Evolutionary conservation across 805 yeast species (phyloP), one percentile per base, ranked within the genome.

Genomic region (Nakazawaea siamensis): DNA sequence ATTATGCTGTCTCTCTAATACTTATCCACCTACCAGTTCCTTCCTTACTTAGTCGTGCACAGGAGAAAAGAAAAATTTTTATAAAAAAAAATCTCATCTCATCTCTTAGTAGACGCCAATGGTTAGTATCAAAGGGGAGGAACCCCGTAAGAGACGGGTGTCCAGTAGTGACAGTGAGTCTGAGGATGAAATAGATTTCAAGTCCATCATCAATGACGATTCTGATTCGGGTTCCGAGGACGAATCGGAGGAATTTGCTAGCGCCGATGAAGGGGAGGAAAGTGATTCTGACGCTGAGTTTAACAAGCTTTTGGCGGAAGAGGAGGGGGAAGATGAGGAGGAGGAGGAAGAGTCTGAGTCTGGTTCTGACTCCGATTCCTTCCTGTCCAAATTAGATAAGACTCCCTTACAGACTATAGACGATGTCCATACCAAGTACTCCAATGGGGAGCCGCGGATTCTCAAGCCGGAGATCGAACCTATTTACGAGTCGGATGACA

Each of bases 391-490:
- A n/a, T n/a, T n/a, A n/a, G n/a, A n/a, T n/a, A n/a, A n/a, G n/a
- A n/a, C n/a, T n/a, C n/a, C n/a, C n/a, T n/a, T n/a, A n/a, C n/a
- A n/a, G n/a, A n/a, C n/a, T n/a, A n/a, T n/a, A n/a, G 55, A 50
- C 6, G 60, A 57, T 17, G 53, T 62, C 17, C 54, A 55, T 24
- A 64, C 80, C 17, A 67, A 66, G 45, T 80, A 62, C 50, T 69
- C 87, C 1, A 96, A 90, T 57, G 97, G 97, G 7, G 62, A 70
- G 24, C 75, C 76, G n/a, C 68, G 97, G 52, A 57, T 78, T 5
- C 65, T 88, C 37, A 76, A 72, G 48, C 96, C 96, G 3, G 97
- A 87, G 52, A 90, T 92, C 41, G 83, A 86, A 24, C 97, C 98
- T 5, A 76, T 75, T n/a, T 92, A 90, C 55, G 96, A 90, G 52